Conservation (phyloP, 2,329 filamentous ascomycete genomes). For the Fusarium sp. region DNA sequence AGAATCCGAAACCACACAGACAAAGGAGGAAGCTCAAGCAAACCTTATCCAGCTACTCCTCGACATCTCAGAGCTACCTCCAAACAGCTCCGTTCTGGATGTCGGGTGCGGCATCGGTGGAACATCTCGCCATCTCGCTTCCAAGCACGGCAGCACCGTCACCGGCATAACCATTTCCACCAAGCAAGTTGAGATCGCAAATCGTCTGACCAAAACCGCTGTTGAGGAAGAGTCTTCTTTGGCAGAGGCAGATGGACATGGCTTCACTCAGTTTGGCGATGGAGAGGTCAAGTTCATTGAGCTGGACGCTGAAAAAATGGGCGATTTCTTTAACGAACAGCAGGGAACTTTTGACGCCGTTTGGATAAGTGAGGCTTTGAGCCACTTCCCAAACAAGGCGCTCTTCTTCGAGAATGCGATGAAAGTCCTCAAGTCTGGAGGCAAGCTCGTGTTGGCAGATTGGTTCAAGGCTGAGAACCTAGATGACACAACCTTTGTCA, state of each 20-base stretch:
- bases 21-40: slow-evolving; percentile 66
- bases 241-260: slow-evolving; percentile 40
- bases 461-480: slow-evolving; percentile 67
- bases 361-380: slow-evolving; percentile 70
- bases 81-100: slow-evolving; percentile 56
- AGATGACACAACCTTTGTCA: slow-evolving; percentile 54
- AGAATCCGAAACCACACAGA: slow-evolving; percentile 56
- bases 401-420: slow-evolving; percentile 65
- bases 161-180: slow-evolving; percentile 69
- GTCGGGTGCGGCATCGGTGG: slow-evolving; percentile 70
- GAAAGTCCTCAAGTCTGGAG: slow-evolving; percentile 57
- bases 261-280: slow-evolving; percentile 52
- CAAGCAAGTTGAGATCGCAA: slow-evolving; percentile 67
- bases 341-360: slow-evolving; percentile 61
- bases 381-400: slow-evolving; percentile 66
- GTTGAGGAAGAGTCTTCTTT: slow-evolving; percentile 37
- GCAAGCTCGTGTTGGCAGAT: slow-evolving; percentile 66
- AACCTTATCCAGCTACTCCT: slow-evolving; percentile 66
- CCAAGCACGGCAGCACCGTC: slow-evolving; percentile 60
- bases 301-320: slow-evolving; percentile 69
- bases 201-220: slow-evolving; percentile 54
- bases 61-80: slow-evolving; percentile 45
- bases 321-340: slow-evolving; percentile 56
- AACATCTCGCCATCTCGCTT: slow-evolving; percentile 65
- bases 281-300: slow-evolving; percentile 64